Conservation (phyloP, 805 yeast genomes). For the Starmerella khaoyaiensis region DNA sequence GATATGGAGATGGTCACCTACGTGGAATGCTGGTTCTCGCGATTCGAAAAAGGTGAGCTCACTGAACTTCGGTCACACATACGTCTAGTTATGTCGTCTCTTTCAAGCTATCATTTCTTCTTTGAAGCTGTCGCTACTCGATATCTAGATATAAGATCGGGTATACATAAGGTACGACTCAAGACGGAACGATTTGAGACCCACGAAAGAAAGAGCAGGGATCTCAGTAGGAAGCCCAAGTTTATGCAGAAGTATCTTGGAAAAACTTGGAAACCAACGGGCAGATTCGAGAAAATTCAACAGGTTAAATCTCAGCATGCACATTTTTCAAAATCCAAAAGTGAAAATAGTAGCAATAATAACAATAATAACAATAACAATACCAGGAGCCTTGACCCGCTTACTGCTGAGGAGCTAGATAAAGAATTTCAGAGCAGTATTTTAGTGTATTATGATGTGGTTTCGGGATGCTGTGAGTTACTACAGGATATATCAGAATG, state of each 20-base stretch:
- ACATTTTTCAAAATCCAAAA: no score
- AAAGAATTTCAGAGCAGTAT: conserved; percentile 8
- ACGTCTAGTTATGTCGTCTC: conserved; percentile 18
- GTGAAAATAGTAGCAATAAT: no score
- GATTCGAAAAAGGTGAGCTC: conserved; percentile 22
- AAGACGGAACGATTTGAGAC: neutral
- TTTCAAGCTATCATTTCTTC: conserved; percentile 21
- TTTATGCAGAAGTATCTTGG: neutral
- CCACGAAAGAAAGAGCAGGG: neutral
- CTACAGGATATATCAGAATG: conserved; percentile 15
- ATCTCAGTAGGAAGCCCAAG: conserved; percentile 1
- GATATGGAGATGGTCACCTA: conserved; percentile 16
- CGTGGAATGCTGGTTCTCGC: conserved; percentile 22
- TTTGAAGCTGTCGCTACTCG: conserved; percentile 13
- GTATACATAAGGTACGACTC: neutral
- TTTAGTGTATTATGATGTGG: conserved; percentile 10
- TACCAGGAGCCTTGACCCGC: no score
- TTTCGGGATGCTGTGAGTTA: conserved; percentile 13
- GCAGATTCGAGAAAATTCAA: conserved; percentile 10
- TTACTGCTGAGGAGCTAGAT: conserved; percentile 9
- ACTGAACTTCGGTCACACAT: conserved; percentile 21
- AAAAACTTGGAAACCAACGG: conserved; percentile 12
- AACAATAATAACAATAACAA: no score
- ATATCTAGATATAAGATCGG: conserved; percentile 1
- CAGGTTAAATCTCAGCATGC: neutral